A percentile compares a stretch with the other conserved stretches of the same genome.
These are phyloP conservation scores for Metschnikowia kunwiensis DNA, from an alignment of 805 yeast genomes.

Conservation along the genomic window DNA sequence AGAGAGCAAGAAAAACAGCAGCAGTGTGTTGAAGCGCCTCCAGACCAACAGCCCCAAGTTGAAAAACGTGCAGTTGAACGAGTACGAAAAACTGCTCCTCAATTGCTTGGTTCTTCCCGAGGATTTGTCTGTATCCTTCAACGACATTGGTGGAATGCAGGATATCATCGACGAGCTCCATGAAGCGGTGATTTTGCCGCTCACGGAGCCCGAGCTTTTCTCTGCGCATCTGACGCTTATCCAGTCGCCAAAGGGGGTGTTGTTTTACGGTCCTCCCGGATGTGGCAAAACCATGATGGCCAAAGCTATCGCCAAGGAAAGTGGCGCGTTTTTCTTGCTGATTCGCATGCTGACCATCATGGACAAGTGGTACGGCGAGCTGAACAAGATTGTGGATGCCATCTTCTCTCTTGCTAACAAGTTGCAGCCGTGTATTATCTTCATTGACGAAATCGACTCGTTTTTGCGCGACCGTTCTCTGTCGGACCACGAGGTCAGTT, in stretches of 20 bases:
- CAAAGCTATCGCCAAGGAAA: conserved; percentile 87
- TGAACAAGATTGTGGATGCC: conserved; percentile 91
- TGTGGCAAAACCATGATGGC: conserved; percentile 98
- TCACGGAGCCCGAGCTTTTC: conserved; percentile 70
- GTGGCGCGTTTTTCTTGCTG: conserved; percentile 87
- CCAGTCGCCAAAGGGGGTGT: conserved; percentile 92
- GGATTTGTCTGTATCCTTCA: conserved; percentile 73
- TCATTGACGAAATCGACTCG: conserved; percentile 95
- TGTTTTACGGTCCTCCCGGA: conserved; percentile 94
- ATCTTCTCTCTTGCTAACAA: conserved; percentile 86
- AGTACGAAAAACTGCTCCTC: conserved; percentile 75
- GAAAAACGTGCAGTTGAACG: conserved; percentile 52
- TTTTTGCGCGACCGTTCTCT: conserved; percentile 82
- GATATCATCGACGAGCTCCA: conserved; percentile 76
- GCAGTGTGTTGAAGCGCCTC: conserved; percentile 36
- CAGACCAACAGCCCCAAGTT: conserved; percentile 55
- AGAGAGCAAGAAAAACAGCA: conserved; percentile 63
- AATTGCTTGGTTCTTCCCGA: conserved; percentile 79
- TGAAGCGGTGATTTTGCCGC: conserved; percentile 86
- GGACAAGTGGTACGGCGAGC: conserved; percentile 98
- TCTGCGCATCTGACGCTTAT: conserved; percentile 63
- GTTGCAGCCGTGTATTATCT: conserved; percentile 89
- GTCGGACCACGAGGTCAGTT: conserved; percentile 91
- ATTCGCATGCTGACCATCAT: conserved; percentile 89
- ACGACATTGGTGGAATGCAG: conserved; percentile 88